Evolutionary conservation across 1,284 basidiomycete species (phyloP), one percentile per base, ranked within the genome.

Genomic region (Rhizoctonia solani): DNA sequence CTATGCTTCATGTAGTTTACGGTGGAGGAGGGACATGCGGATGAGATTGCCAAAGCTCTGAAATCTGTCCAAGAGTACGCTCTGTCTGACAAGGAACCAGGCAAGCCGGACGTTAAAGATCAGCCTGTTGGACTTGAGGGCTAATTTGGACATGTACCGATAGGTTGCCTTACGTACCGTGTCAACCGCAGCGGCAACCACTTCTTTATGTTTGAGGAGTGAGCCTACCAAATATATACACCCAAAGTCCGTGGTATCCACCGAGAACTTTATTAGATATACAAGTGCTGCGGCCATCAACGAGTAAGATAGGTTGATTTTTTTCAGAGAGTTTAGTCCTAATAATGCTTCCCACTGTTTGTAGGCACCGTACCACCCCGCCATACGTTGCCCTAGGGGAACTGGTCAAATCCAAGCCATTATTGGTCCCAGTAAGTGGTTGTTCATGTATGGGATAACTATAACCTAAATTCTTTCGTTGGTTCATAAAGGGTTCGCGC

Each of bases 111-210:
- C n/a, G 11, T 9, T 46, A 14, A 46, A 11, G 6, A 11, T 9
- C 6, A 11, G 9, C 9, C 9, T 9, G 8, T 27, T 42, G 11
- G 8, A 23, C 34, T 42, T 16, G 34, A 23, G 25, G 16, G 19
- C 11, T 16, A 42, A n/a, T 3, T 34, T 34, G n/a, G 9, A 30
- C 19, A 34, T 37, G 13, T 19, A 16, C 16, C 29, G 39, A 30
- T 46, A 58, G 55, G 55, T 16, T 58, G 55, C 42, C 27, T 58
- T 16, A 46, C 55, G 14, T 58, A 46, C n/a, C 55, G 55, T 14
- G n/a, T 46, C 3, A 23, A 30, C 23, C 55, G 55, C 4, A 58
- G 55, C 55, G 55, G 41, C 2, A 58, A 58, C 25, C 2, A 30
- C 3, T 58, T 58, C 27, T 30, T 58, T 14, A 13, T 58, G 3